These are phyloP conservation scores for Paecilomyces formosus DNA, from an alignment of 2,329 filamentous ascomycete species.

Conservation along the genomic window DNA sequence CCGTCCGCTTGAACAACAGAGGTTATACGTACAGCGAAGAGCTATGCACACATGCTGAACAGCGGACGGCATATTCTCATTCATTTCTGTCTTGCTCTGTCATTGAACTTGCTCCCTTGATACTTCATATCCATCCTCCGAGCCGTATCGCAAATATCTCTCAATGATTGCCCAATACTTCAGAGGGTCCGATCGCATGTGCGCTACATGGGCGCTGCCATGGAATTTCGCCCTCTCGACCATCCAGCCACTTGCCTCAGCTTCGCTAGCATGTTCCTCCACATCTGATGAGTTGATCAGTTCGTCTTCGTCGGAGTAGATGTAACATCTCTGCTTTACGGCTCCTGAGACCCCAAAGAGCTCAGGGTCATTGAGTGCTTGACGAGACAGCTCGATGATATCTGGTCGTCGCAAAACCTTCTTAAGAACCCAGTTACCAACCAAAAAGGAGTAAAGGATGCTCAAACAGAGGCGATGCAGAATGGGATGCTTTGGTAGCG, in stretches of 20 bases:
- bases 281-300: slow-evolving; percentile 28
- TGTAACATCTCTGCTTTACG: slow-evolving; percentile 24
- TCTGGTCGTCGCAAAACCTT: slow-evolving; percentile 13
- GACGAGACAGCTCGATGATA: slow-evolving; percentile 18
- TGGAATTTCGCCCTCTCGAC: slow-evolving; percentile 29
- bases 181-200: slow-evolving; percentile 30
- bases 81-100: neutral
- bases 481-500: slow-evolving; percentile 23
- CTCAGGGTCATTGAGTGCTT: slow-evolving; percentile 23
- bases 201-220: slow-evolving; percentile 31
- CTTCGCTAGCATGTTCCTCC: slow-evolving; percentile 27
- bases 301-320: slow-evolving; percentile 33
- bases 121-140: slow-evolving; percentile 4
- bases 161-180: slow-evolving; percentile 32
- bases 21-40: too few species aligned
- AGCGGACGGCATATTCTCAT: neutral
- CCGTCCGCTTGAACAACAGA: too few species aligned
- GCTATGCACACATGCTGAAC: neutral
- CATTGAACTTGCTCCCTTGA: too few species aligned
- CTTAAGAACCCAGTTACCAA: slow-evolving; percentile 11
- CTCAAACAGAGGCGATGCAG: slow-evolving; percentile 19
- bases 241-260: slow-evolving; percentile 22
- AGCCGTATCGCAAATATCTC: slow-evolving; percentile 5
- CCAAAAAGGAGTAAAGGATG: slow-evolving; percentile 17
- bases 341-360: slow-evolving; percentile 6